Evolutionary conservation across 495 filamentous ascomycete species (phyloP).

Genomic region (Podospora fimiseda): DNA sequence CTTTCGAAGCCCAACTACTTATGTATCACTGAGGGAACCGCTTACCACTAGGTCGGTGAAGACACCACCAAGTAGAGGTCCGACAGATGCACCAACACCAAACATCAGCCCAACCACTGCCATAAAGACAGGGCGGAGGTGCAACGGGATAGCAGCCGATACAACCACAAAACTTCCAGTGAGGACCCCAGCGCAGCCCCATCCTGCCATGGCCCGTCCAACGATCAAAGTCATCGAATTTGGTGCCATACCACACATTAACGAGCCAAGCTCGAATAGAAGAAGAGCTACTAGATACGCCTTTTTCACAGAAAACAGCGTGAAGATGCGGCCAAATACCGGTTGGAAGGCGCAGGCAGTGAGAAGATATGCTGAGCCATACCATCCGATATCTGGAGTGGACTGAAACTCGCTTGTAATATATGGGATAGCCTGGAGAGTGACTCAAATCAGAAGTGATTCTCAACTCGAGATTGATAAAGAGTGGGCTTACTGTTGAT

Average conservation of each 20-base stretch:
- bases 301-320: constrained; percentile 38
- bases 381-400: constrained; percentile 49
- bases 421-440: constrained; percentile 22
- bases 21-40: not conserved
- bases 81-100: constrained; percentile 38
- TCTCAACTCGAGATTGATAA: not conserved
- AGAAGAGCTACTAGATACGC: constrained; percentile 36
- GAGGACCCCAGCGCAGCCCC: constrained; percentile 40
- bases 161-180: constrained; percentile 43
- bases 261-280: constrained; percentile 48
- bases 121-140: constrained; percentile 37
- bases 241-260: constrained; percentile 49
- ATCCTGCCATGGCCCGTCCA: constrained; percentile 52
- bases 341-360: constrained; percentile 38
- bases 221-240: constrained; percentile 49
- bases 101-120: constrained; percentile 30
- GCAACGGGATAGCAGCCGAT: constrained; percentile 42
- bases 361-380: constrained; percentile 50
- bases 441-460: constrained; percentile 7
- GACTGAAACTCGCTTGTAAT: constrained; percentile 44
- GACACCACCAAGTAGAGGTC: constrained; percentile 44
- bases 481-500: constrained; percentile 28
- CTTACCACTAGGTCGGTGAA: constrained; percentile 43
- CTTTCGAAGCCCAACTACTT: not conserved
- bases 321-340: constrained; percentile 47